Evolutionary conservation across 78 protist genomes (phyloP), one percentile per base, ranked within the genome.

Genomic region (Emiliania huxleyi): DNA sequence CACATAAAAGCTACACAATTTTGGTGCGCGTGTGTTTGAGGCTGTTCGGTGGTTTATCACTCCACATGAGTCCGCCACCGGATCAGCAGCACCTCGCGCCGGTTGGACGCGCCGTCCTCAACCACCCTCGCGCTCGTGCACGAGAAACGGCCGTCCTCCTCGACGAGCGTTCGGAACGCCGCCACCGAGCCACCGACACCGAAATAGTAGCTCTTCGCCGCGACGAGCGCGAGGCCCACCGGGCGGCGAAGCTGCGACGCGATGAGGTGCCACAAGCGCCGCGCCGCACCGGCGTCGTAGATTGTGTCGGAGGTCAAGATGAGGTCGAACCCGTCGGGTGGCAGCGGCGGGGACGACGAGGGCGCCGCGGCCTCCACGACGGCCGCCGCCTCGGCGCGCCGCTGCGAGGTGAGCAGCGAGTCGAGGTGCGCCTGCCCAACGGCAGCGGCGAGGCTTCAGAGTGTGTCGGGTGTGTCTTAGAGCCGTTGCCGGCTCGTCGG

Each of bases 111-210:
- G 0, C 87, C 87, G 35, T 79, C 52, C 21, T 79, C 87, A 12
- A 79, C 1, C 6, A 15, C 15, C 46, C 21, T 2, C 33, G 33
- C 49, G 3, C n/a, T 40, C n/a, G 2, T 0, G 35, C 52, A 40
- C 35, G 22, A n/a, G 87, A 79, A 79, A 8, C 52, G 52, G 37
- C 29, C 87, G 1, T 79, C 87, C 0, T 49, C 87, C 0, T 5
- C 38, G 1, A 79, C 87, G 23, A 79, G 4, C 87, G 46, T 23
- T 18, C 12, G 0, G 49, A 81, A 44, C 6, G 2, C 26, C 21
- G 89, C 89, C 6, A 81, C 89, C 48, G 49, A 26, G 3, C 89
- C 89, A 38, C 89, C 89, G 12, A 42, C 49, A 1, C 89, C 89
- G 29, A 81, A 81, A 29, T 81, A 81, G 6, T 81, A 81, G 15